Evolutionary conservation across 805 yeast species (phyloP).

Genomic region (Wickerhamiella qilinensis): DNA sequence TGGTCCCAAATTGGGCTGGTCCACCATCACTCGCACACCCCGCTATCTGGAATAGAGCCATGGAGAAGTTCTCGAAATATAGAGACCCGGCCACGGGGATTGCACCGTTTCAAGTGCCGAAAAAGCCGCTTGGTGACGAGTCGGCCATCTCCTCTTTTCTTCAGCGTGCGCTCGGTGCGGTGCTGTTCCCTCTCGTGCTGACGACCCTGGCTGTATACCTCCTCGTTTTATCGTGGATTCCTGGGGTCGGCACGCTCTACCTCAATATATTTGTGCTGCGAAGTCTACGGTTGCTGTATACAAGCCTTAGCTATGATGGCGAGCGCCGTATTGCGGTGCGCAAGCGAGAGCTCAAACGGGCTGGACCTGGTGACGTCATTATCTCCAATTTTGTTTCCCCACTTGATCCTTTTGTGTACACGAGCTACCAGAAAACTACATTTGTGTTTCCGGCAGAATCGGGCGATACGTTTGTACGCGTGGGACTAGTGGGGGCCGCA

Average conservation of each 20-base stretch:
- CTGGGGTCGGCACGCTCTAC: slow-evolving; percentile 4
- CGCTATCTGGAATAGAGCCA: no score
- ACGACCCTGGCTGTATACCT: slow-evolving; percentile 35
- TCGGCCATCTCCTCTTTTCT: slow-evolving; percentile 1
- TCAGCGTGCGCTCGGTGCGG: slow-evolving; percentile 55
- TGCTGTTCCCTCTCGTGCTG: slow-evolving; percentile 65
- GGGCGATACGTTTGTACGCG: slow-evolving; percentile 18
- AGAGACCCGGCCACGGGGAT: slow-evolving; percentile 86
- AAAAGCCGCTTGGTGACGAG: slow-evolving; percentile 4
- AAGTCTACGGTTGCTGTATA: slow-evolving; percentile 10
- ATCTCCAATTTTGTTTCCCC: slow-evolving; percentile 47
- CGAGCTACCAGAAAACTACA: slow-evolving; percentile 10
- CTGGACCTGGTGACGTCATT: slow-evolving; percentile 30
- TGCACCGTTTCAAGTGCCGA: slow-evolving; percentile 59
- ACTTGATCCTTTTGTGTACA: slow-evolving; percentile 32
- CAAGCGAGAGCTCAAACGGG: slow-evolving; percentile 15
- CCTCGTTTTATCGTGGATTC: slow-evolving; percentile 3
- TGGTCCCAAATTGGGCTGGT: no score
- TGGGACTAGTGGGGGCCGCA: slow-evolving; percentile 9
- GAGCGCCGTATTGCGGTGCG: slow-evolving; percentile 26
- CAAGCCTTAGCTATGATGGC: slow-evolving; percentile 31
- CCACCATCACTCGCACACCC: no score
- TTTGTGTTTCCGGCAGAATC: slow-evolving; percentile 27
- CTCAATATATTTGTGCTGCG: slow-evolving; percentile 7
- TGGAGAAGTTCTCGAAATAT: slow-evolving; percentile 76